A percentile compares a stretch with the other conserved stretches of the same genome.
Conservation (phyloP, 75 land plant species). For the Picea sitchensis region DNA sequence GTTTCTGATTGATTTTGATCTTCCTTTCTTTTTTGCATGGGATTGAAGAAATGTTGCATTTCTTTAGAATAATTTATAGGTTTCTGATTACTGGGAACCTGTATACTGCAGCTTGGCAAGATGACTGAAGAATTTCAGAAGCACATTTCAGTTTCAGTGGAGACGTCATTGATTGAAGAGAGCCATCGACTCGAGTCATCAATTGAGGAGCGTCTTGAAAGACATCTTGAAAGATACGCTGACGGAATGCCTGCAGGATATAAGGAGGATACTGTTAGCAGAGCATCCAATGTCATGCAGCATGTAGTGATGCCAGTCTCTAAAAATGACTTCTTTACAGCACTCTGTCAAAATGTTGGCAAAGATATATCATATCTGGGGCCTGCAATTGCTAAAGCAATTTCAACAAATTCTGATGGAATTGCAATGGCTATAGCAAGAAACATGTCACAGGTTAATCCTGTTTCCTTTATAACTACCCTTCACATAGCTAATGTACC, state of each 20-base stretch:
- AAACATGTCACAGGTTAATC: slow-evolving; percentile 6
- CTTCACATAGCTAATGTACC: background rate
- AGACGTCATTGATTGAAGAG: background rate
- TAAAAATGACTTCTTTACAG: background rate
- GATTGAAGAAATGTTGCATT: background rate
- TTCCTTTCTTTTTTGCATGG: background rate
- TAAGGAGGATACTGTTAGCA: background rate
- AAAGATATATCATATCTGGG: slow-evolving; percentile 2
- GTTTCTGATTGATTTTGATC: background rate
- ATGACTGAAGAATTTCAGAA: slow-evolving; percentile 4
- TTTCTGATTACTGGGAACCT: background rate
- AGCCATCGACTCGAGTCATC: slow-evolving; percentile 2
- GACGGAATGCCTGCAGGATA: background rate
- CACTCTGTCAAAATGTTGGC: background rate
- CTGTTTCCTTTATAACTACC: background rate
- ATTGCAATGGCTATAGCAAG: background rate
- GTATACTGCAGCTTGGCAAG: background rate
- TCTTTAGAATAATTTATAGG: background rate
- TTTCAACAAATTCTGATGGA: background rate
- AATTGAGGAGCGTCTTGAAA: slow-evolving; percentile 3
- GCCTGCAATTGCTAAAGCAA: slow-evolving; percentile 3
- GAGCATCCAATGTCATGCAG: background rate
- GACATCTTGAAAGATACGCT: background rate
- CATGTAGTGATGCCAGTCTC: background rate
- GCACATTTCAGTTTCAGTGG: slow-evolving; percentile 1